Evolutionary conservation across 306 rosid species (phyloP).

Genomic region (Prunus padus): DNA sequence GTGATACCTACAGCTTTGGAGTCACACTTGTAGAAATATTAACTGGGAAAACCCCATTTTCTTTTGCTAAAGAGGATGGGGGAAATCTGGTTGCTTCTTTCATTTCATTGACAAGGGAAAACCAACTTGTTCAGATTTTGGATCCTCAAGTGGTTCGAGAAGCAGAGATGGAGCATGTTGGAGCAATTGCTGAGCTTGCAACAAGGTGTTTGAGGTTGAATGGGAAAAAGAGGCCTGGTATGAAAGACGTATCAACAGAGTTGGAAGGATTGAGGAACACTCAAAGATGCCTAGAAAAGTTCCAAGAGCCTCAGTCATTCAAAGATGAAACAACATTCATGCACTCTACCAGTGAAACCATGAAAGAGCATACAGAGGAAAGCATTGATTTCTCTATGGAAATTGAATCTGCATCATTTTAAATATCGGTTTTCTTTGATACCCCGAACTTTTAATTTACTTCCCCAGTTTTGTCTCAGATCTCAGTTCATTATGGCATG

Average conservation of each 20-base stretch:
- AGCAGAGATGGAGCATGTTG: slow-evolving; percentile 32
- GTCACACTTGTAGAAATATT: slow-evolving; percentile 56
- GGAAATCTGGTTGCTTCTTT: slow-evolving; percentile 43
- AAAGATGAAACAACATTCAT: too few species aligned
- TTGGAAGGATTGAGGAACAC: slow-evolving; percentile 43
- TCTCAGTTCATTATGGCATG: neutral
- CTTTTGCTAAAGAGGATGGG: slow-evolving; percentile 30
- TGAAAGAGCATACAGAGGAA: slow-evolving; percentile 28
- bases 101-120: slow-evolving; percentile 35
- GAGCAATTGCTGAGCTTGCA: slow-evolving; percentile 46
- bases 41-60: slow-evolving; percentile 41
- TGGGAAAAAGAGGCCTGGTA: slow-evolving; percentile 55
- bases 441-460: neutral
- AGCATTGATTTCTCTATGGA: slow-evolving; percentile 22
- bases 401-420: slow-evolving; percentile 29
- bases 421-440: neutral
- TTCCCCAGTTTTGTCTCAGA: neutral
- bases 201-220: slow-evolving; percentile 50
- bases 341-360: too few species aligned
- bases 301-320: neutral
- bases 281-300: slow-evolving; percentile 17
- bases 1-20: slow-evolving; percentile 52
- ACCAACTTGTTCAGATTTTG: slow-evolving; percentile 28
- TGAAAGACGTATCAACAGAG: slow-evolving; percentile 51
- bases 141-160: slow-evolving; percentile 37